Conservation (phyloP, 148 eudicot species). For the Fagopyrum esculentum region DNA sequence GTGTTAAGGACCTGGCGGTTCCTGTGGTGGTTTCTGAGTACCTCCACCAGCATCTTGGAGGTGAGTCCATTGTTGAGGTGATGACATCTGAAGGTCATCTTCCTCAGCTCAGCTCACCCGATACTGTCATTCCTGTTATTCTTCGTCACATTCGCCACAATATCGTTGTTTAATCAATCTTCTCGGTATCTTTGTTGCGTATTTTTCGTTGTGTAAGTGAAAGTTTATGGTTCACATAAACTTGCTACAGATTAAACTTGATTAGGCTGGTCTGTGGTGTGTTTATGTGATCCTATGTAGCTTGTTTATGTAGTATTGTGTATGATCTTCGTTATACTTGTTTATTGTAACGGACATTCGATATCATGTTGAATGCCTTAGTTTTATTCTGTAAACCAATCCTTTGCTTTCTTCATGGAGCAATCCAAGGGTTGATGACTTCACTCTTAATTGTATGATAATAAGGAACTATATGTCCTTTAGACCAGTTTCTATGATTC, state of each 20-base stretch:
- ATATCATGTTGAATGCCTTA: neutral
- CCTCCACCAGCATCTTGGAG: slow-evolving; percentile 77
- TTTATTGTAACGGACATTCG: neutral
- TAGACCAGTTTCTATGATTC: neutral
- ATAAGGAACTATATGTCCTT: neutral
- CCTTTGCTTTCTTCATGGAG: neutral
- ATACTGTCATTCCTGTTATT: slow-evolving; percentile 62
- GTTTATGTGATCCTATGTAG: slow-evolving; percentile 2
- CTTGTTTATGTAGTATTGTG: neutral
- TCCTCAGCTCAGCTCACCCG: slow-evolving; percentile 91
- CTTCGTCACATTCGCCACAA: slow-evolving; percentile 64
- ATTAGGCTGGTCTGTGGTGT: neutral
- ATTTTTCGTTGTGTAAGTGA: neutral
- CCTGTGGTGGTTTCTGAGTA: slow-evolving; percentile 87
- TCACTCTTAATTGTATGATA: neutral
- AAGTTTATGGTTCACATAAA: neutral
- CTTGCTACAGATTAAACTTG: neutral
- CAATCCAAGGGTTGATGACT: neutral
- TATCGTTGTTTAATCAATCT: slow-evolving; percentile 26
- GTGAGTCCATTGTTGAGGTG: slow-evolving; percentile 78
- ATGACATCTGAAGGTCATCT: slow-evolving; percentile 86
- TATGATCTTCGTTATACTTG: neutral
- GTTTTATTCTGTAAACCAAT: neutral
- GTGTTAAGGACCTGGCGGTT: slow-evolving; percentile 84
- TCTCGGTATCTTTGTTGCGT: neutral